These are phyloP conservation scores for Eleusine coracana DNA, from an alignment of 176 grass and related monocot species.

Conservation along the genomic window DNA sequence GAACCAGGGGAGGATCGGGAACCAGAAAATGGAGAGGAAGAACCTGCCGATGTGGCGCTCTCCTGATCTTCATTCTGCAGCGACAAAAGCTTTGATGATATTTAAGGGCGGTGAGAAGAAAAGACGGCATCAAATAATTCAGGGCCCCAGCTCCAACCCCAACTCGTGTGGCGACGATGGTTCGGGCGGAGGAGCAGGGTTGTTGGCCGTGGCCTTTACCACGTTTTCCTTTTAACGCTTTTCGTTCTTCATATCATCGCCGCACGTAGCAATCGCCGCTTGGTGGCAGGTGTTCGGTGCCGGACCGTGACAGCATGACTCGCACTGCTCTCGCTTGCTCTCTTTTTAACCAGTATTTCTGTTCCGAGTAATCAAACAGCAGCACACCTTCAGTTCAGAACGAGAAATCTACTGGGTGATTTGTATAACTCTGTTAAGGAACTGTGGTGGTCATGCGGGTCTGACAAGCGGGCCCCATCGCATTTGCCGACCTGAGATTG, in stretches of 20 bases:
- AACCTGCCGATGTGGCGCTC: not conserved
- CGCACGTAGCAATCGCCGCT: not conserved
- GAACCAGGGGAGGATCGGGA: no score
- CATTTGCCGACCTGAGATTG: not conserved
- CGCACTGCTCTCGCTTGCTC: not conserved
- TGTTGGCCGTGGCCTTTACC: not conserved
- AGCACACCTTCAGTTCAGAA: not conserved
- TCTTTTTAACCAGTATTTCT: not conserved
- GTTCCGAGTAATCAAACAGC: not conserved
- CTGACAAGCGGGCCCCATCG: not conserved
- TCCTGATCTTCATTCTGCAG: not conserved
- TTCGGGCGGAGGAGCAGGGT: not conserved
- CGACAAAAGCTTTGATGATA: not conserved
- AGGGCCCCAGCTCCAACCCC: not conserved
- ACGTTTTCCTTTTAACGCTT: not conserved
- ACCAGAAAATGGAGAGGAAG: not conserved
- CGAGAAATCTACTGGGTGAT: not conserved
- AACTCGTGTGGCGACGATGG: slow-evolving; percentile 10
- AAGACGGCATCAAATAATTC: slow-evolving; percentile 34
- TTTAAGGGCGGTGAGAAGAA: not conserved
- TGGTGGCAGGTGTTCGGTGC: slow-evolving; percentile 34
- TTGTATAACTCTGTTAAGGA: not conserved
- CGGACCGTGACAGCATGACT: slow-evolving; percentile 9
- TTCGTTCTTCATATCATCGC: no score
- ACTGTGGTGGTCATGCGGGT: not conserved